Evolutionary conservation across 768 basidiomycete species (phyloP).

Genomic region (Hygrophorus pudorinus): DNA sequence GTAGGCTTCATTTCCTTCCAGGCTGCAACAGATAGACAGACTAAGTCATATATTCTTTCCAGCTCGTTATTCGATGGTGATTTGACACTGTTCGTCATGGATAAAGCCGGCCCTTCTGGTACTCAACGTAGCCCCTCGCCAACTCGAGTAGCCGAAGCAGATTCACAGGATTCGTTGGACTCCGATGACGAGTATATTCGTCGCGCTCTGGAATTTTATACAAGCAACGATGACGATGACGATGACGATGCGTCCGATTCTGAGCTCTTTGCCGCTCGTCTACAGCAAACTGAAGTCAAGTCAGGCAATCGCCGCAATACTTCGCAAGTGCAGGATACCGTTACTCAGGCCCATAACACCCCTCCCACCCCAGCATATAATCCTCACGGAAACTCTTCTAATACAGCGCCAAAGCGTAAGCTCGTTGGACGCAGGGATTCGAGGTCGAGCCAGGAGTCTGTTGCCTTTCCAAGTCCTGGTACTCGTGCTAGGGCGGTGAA

Average conservation of each 20-base stretch:
- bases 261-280: background rate
- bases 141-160: too few relatives aligned
- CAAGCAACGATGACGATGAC: background rate
- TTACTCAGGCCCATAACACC: too few relatives aligned
- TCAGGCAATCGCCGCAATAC: background rate
- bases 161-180: too few relatives aligned
- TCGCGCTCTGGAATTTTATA: background rate
- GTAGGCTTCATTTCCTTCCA: background rate
- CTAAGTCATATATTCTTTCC: background rate
- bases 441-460: too few relatives aligned
- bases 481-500: too few relatives aligned
- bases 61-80: background rate
- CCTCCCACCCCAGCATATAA: too few relatives aligned
- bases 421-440: too few relatives aligned
- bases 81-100: background rate
- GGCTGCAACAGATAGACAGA: background rate
- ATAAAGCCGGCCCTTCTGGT: slow-evolving; percentile 1
- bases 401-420: too few relatives aligned
- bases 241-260: background rate
- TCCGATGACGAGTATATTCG: background rate
- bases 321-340: background rate
- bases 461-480: too few relatives aligned
- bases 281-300: background rate
- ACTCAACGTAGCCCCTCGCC: background rate
- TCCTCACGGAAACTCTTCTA: too few relatives aligned